Evolutionary conservation across 1,139 yeast genomes (phyloP), one percentile per base, ranked within the genome.

Genomic region (Suhomyces bokatorum): DNA sequence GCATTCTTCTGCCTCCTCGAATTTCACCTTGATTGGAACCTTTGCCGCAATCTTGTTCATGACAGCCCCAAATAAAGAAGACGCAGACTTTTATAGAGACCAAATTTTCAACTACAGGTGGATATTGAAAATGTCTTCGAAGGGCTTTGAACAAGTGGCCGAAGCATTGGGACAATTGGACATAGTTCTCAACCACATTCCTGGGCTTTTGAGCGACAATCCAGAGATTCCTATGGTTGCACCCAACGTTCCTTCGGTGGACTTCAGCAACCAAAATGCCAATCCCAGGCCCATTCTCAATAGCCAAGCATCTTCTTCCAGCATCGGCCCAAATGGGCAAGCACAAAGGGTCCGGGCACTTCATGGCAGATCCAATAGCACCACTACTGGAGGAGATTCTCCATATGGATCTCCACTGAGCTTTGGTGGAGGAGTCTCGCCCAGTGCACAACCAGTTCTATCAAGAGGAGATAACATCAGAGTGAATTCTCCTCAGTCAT

Each of bases 1-100:
- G 97, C 93, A 87, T 63, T 80, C 90, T 2, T 82, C 90, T 4
- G 78, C 96, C 0, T 75, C 91, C 0, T 77, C 87, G 10, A 87
- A 86, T 58, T 81, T 90, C 52, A 83, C 95, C 3, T 66, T 87
- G 37, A 87, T 89, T 43, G 96, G 96, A 3, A 81, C 93, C 0
- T 90, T 90, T 73, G 95, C 96, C 0, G 85, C 95, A 0, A 69
- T 90, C 9, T 67, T 90, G 44, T 87, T 76, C 56, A 80, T 82
- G 28, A 83, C 91, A 0, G 69, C 90, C 0, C 67, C 74, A 10
- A 63, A 77, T 3, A 64, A 75, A 16, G 88, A 81, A 45, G 96
- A 88, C 56, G 76, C 85, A 0, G 72, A 70, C 33, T 71, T 77
- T 45, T 87, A 80, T 62, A 76, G 81, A 55, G 87, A 81, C 51